These are phyloP conservation scores for Metschnikowia drakensbergensis DNA, from an alignment of 805 yeast genomes.

Conservation along the genomic window DNA sequence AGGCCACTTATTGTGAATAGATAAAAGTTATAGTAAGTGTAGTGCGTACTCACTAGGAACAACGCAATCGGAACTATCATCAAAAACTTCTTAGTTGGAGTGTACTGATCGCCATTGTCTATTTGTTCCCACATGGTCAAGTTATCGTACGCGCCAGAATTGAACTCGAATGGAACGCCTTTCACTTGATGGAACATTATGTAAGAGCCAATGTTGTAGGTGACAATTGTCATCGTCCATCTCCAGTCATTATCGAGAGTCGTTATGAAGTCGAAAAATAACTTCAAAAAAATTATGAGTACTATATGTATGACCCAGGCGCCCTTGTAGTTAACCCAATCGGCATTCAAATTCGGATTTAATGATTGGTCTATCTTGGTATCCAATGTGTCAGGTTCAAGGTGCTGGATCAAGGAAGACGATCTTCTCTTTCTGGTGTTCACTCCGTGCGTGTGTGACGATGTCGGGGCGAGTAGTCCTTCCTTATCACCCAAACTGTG, in stretches of 20 bases:
- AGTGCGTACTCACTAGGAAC: constrained; percentile 85
- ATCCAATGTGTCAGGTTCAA: constrained; percentile 88
- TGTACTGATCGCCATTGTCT: constrained; percentile 93
- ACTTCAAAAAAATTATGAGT: constrained; percentile 66
- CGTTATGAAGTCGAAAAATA: constrained; percentile 76
- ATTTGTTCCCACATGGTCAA: constrained; percentile 99
- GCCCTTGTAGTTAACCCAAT: constrained; percentile 94
- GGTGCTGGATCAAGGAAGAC: constrained; percentile 83
- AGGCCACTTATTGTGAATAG: constrained; percentile 75
- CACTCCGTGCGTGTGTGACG: constrained; percentile 19
- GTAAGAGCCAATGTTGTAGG: constrained; percentile 88
- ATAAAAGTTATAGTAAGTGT: constrained; percentile 76
- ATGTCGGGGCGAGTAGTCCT: constrained; percentile 19
- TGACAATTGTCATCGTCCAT: constrained; percentile 91
- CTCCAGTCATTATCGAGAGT: constrained; percentile 77
- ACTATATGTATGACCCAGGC: constrained; percentile 95
- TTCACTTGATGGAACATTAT: constrained; percentile 95
- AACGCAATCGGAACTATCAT: constrained; percentile 89
- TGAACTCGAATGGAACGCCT: constrained; percentile 96
- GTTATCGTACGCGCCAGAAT: constrained; percentile 92
- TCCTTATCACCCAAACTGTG: constrained; percentile 15
- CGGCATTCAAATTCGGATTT: constrained; percentile 86
- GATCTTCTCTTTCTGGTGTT: constrained; percentile 58
- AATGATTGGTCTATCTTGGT: constrained; percentile 88
- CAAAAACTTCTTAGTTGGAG: constrained; percentile 91